phyloP scores from a whole-genome alignment of 306 rosid species.

The Prunus salicina region DNA sequence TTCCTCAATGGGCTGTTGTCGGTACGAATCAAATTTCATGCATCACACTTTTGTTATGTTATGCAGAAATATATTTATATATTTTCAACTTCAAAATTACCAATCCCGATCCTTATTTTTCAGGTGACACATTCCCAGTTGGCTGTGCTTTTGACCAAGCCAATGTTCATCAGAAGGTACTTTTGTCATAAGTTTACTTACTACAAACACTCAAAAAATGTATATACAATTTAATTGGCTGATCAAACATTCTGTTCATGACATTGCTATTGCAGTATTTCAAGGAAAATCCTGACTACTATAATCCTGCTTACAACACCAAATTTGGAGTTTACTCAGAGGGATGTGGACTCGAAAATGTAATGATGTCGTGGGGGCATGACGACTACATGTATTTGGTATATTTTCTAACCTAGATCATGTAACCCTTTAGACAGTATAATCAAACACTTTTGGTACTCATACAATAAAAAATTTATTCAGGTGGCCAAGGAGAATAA shows the following conservation, averaged over 20 bases:
- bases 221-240: background rate
- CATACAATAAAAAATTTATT: background rate
- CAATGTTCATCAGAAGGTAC: conserved; percentile 74
- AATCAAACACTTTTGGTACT: background rate
- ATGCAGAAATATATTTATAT: background rate
- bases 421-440: background rate
- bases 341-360: conserved; percentile 71
- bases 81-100: background rate
- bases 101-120: conserved; percentile 9
- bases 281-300: conserved; percentile 54
- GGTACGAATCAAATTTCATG: conserved; percentile 27
- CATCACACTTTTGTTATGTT: background rate
- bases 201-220: background rate
- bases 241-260: background rate
- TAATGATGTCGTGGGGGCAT: conserved; percentile 91
- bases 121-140: conserved; percentile 81
- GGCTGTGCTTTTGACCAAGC: conserved; percentile 80
- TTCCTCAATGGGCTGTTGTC: conserved; percentile 91
- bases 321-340: conserved; percentile 62
- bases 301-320: conserved; percentile 54
- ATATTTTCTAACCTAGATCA: conserved; percentile 2
- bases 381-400: conserved; percentile 91
- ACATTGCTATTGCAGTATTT: conserved; percentile 43
- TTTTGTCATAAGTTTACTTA: background rate
- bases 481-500: conserved; percentile 76